Evolutionary conservation across 1,284 basidiomycete species (phyloP).

Genomic region (Ceratobasidium sp.): DNA sequence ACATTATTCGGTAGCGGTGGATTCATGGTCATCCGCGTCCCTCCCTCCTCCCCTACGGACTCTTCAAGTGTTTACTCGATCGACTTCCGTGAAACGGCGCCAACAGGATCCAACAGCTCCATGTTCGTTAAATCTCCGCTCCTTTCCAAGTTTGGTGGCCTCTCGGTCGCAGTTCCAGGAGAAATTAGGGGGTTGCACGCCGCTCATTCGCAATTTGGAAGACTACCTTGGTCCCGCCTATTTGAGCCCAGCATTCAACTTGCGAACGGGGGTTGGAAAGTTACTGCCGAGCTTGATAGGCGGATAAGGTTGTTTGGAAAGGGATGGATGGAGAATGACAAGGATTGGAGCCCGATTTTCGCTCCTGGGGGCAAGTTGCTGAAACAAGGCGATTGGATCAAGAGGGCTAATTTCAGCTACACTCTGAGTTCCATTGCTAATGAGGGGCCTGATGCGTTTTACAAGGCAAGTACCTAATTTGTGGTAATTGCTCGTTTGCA

Average conservation of each 20-base stretch:
- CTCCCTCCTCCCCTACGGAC: constrained; percentile 55
- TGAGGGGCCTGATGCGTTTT: constrained; percentile 74
- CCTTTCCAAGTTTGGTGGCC: constrained; percentile 71
- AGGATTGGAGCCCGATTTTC: constrained; percentile 81
- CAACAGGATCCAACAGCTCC: constrained; percentile 67
- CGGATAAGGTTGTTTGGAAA: constrained; percentile 32
- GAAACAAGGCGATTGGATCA: constrained; percentile 74
- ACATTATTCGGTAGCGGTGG: constrained; percentile 85
- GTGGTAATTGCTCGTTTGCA: constrained; percentile 6
- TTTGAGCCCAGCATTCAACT: constrained; percentile 76
- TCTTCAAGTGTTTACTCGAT: constrained; percentile 72
- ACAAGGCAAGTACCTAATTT: constrained; percentile 58
- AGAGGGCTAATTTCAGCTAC: constrained; percentile 68
- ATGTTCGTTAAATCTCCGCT: constrained; percentile 69
- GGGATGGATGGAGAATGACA: constrained; percentile 66
- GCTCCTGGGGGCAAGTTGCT: constrained; percentile 76
- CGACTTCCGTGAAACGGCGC: constrained; percentile 89
- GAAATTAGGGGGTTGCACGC: constrained; percentile 83
- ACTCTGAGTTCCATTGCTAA: constrained; percentile 70
- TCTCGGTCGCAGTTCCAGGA: constrained; percentile 83
- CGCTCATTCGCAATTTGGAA: constrained; percentile 80
- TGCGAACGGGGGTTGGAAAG: constrained; percentile 71
- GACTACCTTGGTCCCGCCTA: constrained; percentile 74
- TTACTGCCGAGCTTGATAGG: constrained; percentile 41
- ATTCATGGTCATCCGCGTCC: constrained; percentile 86